Base-by-base conservation (phyloP, 2,329 filamentous ascomycete species). In the Didymella pinodella region DNA sequence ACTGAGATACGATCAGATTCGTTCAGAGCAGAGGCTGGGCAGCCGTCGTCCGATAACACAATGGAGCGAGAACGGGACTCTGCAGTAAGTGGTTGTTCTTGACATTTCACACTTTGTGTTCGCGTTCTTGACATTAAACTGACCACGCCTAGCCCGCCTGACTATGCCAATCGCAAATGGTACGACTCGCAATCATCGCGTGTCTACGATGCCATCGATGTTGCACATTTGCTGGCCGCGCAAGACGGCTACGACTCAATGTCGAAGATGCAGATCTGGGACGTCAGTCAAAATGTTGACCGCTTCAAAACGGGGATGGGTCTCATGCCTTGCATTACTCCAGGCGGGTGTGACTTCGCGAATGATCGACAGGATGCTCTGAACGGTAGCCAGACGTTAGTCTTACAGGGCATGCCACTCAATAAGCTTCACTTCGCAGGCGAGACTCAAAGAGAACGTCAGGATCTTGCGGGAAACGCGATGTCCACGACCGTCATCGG, bases 401-500 rank as follows among this genome's bases (percentile, higher is more conserved):
- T 79, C 6, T 74, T 93, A 5, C 91, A 93, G 76, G 91, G 90
- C 1, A 79, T 93, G 48, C 88, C 89, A 0, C 72, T 88, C 1
- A 77, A 87, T 53, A 82, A 83, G 48, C 78, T 93, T 11, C 78
- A 86, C 0, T 81, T 92, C n/a, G 87, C 85, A 0, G 83, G 83
- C 8, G 88, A 93, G 66, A 84, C 82, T 0, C 48, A 78, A 29
- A 61, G 71, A 1, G 75, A 93, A 18, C 78, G 91, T 2, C 86
- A 88, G 62, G 86, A 92, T 63, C 78, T 94, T 2, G 90, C 89
- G 2, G 91, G 91, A 0, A 94, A 95, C 71, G 91, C 91, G 0
- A 94, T 94, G 91, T 87, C 85, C 0, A 86, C 86, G 0, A 90
- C 90, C 0, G 88, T 92, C 0, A 86, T 93, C 10, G 89, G 88